Evolutionary conservation across 1,139 yeast species (phyloP).

Genomic region (Chernovozyma sophiae-reginae): DNA sequence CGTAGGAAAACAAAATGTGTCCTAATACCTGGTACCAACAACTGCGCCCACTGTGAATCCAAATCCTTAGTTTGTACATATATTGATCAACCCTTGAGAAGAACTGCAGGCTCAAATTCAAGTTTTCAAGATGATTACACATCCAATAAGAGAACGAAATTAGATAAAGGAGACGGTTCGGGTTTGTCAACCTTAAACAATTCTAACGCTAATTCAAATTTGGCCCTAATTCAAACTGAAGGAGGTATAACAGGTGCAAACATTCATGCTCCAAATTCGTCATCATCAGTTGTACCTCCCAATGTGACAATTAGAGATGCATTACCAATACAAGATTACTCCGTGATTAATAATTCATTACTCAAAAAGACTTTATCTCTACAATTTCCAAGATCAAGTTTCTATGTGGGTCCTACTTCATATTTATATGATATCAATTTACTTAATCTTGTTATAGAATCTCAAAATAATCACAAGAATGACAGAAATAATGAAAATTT

Average conservation of each 20-base stretch:
- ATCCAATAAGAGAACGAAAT: neutral
- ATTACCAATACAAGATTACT: slow-evolving; percentile 53
- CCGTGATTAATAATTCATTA: slow-evolving; percentile 46
- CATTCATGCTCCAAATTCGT: neutral
- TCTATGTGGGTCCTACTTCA: slow-evolving; percentile 73
- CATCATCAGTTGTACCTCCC: slow-evolving; percentile 33
- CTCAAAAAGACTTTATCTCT: slow-evolving; percentile 43
- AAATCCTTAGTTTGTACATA: slow-evolving; percentile 65
- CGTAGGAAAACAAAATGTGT: slow-evolving; percentile 65
- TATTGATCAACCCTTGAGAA: slow-evolving; percentile 28
- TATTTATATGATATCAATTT: slow-evolving; percentile 56
- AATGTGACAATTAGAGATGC: slow-evolving; percentile 52
- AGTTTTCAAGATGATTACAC: slow-evolving; percentile 2
- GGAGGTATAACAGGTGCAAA: neutral
- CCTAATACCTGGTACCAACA: slow-evolving; percentile 50
- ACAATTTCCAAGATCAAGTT: slow-evolving; percentile 73
- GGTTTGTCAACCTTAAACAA: neutral
- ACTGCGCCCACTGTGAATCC: slow-evolving; percentile 66
- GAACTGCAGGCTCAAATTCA: slow-evolving; percentile 10
- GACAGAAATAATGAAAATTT: slow-evolving; percentile 7
- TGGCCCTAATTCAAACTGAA: slow-evolving; percentile 10
- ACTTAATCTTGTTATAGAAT: slow-evolving; percentile 50
- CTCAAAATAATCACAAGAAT: slow-evolving; percentile 30
- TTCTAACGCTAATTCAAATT: slow-evolving; percentile 6
- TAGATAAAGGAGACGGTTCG: slow-evolving; percentile 5